Evolutionary conservation across 73 alveolate genomes (phyloP).

Genomic region (Paramecium caudatum): DNA sequence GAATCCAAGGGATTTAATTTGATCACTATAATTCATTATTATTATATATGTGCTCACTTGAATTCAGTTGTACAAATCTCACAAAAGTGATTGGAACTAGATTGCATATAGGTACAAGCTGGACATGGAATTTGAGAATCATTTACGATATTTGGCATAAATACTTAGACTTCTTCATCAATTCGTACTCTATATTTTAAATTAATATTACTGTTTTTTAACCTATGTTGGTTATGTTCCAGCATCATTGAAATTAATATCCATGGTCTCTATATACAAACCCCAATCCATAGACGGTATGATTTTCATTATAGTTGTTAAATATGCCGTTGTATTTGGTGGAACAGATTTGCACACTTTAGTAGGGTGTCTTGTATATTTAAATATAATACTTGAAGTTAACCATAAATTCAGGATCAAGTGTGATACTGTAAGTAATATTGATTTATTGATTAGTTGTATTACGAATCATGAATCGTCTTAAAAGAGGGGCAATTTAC

Average conservation of each 20-base stretch:
- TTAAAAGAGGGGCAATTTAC: background rate
- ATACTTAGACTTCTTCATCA: conserved; percentile 49
- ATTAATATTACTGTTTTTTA: background rate
- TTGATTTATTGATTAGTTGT: background rate
- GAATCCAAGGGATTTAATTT: conserved; percentile 18
- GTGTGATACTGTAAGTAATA: background rate
- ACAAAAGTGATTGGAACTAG: conserved; percentile 51
- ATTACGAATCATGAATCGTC: conserved; percentile 40
- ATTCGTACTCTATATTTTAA: background rate
- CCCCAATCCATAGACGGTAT: conserved; percentile 64
- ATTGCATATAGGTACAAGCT: conserved; percentile 31
- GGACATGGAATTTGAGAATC: conserved; percentile 54
- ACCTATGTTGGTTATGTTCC: background rate
- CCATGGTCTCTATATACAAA: background rate
- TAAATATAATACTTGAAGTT: conserved; percentile 31
- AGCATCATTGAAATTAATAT: background rate
- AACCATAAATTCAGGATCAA: background rate
- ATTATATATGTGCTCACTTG: conserved; percentile 46
- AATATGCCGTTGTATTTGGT: background rate
- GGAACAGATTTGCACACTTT: conserved; percentile 30
- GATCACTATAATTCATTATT: too few relatives aligned
- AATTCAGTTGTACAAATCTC: conserved; percentile 48
- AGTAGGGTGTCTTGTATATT: background rate
- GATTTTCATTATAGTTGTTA: conserved; percentile 13
- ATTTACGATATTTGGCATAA: background rate